Evolutionary conservation across 2,329 filamentous ascomycete species (phyloP).

Genomic region (Ascocoryne sarcoides): DNA sequence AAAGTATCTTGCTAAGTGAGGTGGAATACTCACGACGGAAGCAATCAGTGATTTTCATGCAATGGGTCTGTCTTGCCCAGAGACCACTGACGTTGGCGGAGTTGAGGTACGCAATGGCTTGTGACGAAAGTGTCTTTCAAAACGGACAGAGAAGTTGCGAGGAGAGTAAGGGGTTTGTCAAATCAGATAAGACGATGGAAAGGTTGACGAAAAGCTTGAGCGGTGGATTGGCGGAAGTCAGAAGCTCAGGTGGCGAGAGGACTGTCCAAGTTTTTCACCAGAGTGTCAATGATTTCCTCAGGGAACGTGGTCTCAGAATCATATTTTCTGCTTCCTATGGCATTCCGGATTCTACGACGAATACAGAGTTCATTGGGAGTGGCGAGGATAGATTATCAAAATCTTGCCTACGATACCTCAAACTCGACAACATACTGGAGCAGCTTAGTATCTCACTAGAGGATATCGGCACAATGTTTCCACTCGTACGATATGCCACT

Average conservation of each 20-base stretch:
- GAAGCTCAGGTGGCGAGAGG: not conserved
- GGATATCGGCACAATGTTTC: not conserved
- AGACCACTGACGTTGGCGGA: constrained; percentile 16
- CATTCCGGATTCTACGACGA: not conserved
- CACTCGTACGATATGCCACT: constrained; percentile 11
- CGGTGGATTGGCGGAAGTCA: constrained; percentile 17
- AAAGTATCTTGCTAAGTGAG: constrained; percentile 8
- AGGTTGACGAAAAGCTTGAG: constrained; percentile 14
- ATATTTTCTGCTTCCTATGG: not conserved
- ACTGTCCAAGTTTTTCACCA: constrained; percentile 34
- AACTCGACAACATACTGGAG: not conserved
- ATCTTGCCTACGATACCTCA: constrained; percentile 14
- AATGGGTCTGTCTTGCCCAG: constrained; percentile 19
- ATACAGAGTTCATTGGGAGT: not conserved
- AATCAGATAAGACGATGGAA: constrained; percentile 14
- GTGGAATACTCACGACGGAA: constrained; percentile 2
- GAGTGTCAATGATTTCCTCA: constrained; percentile 30
- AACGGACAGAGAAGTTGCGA: not conserved
- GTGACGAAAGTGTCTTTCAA: not conserved
- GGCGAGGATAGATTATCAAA: constrained; percentile 4
- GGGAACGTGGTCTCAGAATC: constrained; percentile 1
- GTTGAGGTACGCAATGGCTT: constrained; percentile 15
- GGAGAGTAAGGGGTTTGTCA: constrained; percentile 8
- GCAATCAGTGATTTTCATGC: constrained; percentile 14
- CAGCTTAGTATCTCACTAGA: not conserved